These are phyloP conservation scores for Oryza brachyantha DNA, from an alignment of 176 grass and related monocot species.

Conservation along the genomic window DNA sequence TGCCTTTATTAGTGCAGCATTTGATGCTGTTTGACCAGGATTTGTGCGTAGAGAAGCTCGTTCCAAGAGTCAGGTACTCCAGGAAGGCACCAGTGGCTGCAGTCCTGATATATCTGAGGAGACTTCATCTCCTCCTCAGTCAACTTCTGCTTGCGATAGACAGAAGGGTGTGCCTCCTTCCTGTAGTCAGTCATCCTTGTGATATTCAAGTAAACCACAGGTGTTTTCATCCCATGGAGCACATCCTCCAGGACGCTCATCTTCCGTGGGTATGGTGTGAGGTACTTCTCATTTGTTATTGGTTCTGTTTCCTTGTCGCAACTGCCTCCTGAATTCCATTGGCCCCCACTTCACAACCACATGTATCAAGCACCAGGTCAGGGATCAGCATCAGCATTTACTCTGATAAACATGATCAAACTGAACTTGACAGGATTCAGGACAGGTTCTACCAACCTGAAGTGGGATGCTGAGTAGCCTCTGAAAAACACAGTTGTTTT, in stretches of 20 bases:
- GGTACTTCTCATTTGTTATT: conserved; percentile 65
- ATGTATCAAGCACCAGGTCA: neutral
- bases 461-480: conserved; percentile 87
- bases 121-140: conserved; percentile 46
- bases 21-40: conserved; percentile 56
- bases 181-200: conserved; percentile 96
- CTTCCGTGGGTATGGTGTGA: conserved; percentile 56
- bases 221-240: conserved; percentile 70
- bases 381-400: neutral
- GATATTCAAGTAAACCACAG: conserved; percentile 77
- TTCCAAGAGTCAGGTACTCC: conserved; percentile 96
- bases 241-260: conserved; percentile 73
- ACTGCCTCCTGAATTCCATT: conserved; percentile 91
- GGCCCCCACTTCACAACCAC: conserved; percentile 60
- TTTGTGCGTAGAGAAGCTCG: conserved; percentile 79
- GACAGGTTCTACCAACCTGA: conserved; percentile 45
- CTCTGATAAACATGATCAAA: neutral
- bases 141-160: conserved; percentile 68
- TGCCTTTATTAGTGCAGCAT: conserved; percentile 52
- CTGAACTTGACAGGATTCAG: conserved; percentile 11
- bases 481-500: conserved; percentile 77
- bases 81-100: conserved; percentile 98
- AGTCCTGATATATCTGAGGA: conserved; percentile 63
- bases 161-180: conserved; percentile 91
- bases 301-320: conserved; percentile 84